A percentile compares a stretch with the other conserved stretches of the same genome.
Conservation (phyloP, 23 red algal species). For the Pyropia haitanensis region DNA sequence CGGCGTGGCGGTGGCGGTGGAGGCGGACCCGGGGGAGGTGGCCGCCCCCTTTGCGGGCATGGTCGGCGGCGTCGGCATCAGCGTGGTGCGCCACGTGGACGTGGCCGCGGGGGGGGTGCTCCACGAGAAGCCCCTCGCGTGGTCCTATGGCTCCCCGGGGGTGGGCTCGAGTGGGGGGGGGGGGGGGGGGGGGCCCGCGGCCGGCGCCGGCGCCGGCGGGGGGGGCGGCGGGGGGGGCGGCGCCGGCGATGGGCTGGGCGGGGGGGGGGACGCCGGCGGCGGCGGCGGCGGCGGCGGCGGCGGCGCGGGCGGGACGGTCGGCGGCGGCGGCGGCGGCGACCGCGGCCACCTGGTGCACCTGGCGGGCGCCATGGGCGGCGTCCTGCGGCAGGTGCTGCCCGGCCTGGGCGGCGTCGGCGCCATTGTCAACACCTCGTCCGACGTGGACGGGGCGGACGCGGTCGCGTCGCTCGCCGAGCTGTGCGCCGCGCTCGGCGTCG, state of each 20-base stretch:
- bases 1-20: conserved; percentile 29
- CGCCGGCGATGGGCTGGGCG: conserved; percentile 3
- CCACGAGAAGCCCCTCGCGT: conserved; percentile 12
- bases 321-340: no score
- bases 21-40: conserved; percentile 43
- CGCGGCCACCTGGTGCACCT: no score
- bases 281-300: conserved; percentile 12
- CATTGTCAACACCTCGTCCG: background rate
- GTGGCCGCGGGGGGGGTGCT: conserved; percentile 43
- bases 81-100: conserved; percentile 45
- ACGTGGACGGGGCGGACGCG: background rate
- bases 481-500: background rate
- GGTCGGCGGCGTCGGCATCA: conserved; percentile 14
- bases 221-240: background rate
- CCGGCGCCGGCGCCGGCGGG: background rate
- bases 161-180: no score
- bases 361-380: no score
- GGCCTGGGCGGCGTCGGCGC: background rate
- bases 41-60: conserved; percentile 2
- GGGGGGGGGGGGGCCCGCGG: no score
- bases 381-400: no score
- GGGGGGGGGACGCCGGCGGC: conserved; percentile 27
- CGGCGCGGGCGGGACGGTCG: background rate
- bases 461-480: background rate
- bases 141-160: no score